A percentile compares a stretch with the other conserved stretches of the same genome.
Evolutionary conservation across 106 monocot species (phyloP).

Genomic region (Apostasia ramifera): DNA sequence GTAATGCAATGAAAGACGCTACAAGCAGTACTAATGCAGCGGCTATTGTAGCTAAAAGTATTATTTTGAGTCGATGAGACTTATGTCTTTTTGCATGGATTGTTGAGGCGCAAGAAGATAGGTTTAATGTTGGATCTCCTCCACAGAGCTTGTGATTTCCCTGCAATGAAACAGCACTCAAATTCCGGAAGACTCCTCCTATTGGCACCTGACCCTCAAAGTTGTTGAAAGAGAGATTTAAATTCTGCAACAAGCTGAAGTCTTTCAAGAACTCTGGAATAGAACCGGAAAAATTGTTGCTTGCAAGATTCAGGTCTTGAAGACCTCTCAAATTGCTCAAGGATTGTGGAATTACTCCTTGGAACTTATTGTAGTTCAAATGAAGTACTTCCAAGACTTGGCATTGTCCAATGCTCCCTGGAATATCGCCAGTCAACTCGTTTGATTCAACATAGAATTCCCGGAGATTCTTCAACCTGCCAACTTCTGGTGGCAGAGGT

Average conservation of each 20-base stretch:
- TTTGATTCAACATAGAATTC: constrained; percentile 5
- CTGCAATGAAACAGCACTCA: constrained; percentile 1
- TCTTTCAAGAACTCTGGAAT: constrained; percentile 9
- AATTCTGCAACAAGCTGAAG: constrained; percentile 2
- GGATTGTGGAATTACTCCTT: constrained; percentile 8
- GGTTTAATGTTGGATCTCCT: not conserved
- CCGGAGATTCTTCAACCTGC: constrained; percentile 7
- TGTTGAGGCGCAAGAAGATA: not conserved
- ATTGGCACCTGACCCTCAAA: constrained; percentile 17
- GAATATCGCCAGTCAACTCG: constrained; percentile 20
- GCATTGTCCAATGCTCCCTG: not conserved
- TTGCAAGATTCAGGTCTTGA: constrained; percentile 17
- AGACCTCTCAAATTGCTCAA: constrained; percentile 18
- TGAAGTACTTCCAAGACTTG: not conserved
- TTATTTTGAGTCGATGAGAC: not conserved
- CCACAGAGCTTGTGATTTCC: constrained; percentile 19
- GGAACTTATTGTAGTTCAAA: constrained; percentile 2
- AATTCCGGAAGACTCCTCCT: constrained; percentile 12
- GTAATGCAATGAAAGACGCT: not conserved
- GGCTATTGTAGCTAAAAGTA: not conserved
- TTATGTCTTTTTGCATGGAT: not conserved
- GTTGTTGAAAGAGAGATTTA: constrained; percentile 23
- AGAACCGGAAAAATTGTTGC: constrained; percentile 17
- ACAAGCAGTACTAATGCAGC: not conserved
- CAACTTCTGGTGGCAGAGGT: constrained; percentile 6